phyloP scores from a whole-genome alignment of 164 flowering plant genomes.

The Nymphaea thermarum region DNA sequence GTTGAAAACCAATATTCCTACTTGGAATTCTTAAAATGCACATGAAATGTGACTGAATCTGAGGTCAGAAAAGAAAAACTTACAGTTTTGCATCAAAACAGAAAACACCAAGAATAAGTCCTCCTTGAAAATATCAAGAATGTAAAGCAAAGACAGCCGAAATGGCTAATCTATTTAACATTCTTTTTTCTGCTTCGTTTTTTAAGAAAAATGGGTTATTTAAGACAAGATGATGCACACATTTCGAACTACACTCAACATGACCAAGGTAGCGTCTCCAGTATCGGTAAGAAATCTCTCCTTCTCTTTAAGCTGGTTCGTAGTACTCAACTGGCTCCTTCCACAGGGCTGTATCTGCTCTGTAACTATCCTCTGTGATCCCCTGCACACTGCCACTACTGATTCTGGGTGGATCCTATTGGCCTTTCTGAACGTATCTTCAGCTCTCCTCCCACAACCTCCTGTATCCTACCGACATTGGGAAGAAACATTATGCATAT shows the following conservation, averaged over 20 bases:
- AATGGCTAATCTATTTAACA: background rate
- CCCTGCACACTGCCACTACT: slow-evolving; percentile 47
- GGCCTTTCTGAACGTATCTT: slow-evolving; percentile 80
- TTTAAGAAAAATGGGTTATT: background rate
- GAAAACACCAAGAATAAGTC: slow-evolving; percentile 95
- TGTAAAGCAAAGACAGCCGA: background rate
- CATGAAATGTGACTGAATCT: too few species aligned
- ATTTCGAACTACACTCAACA: slow-evolving; percentile 79
- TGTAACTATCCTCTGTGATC: slow-evolving; percentile 39
- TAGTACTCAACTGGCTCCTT: slow-evolving; percentile 50
- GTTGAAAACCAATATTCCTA: too few species aligned
- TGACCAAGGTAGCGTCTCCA: slow-evolving; percentile 78
- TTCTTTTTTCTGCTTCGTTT: background rate
- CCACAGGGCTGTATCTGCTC: slow-evolving; percentile 52
- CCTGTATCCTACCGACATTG: slow-evolving; percentile 34
- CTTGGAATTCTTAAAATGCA: too few species aligned
- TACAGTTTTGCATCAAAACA: slow-evolving; percentile 97
- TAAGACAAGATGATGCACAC: slow-evolving; percentile 31
- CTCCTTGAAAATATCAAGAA: slow-evolving; percentile 42
- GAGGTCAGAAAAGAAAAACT: slow-evolving; percentile 10
- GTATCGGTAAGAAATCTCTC: slow-evolving; percentile 84
- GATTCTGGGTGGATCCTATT: slow-evolving; percentile 71
- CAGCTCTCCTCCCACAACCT: slow-evolving; percentile 51
- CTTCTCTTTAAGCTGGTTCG: slow-evolving; percentile 39
- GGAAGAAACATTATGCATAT: slow-evolving; percentile 75